A percentile compares a stretch with the other conserved stretches of the same genome.
phyloP scores from a whole-genome alignment of 1,139 yeast genomes.

The Torulaspora pretoriensis region DNA sequence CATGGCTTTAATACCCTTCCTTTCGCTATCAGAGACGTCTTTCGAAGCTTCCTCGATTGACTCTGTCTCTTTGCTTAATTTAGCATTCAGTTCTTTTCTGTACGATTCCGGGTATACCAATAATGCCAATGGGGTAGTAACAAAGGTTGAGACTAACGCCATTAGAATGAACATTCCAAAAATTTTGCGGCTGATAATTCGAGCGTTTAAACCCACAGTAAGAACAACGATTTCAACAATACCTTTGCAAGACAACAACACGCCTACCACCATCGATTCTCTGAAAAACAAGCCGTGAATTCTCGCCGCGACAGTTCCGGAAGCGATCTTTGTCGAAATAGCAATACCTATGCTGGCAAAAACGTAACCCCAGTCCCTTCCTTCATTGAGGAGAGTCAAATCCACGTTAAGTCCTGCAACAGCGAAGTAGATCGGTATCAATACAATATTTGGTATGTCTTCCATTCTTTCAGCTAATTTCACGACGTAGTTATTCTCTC shows the following conservation, averaged over 20 bases:
- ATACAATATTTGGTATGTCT: slow-evolving; percentile 63
- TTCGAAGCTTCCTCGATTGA: slow-evolving; percentile 33
- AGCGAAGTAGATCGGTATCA: slow-evolving; percentile 75
- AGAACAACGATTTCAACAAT: slow-evolving; percentile 77
- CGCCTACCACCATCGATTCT: slow-evolving; percentile 70
- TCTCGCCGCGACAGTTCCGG: slow-evolving; percentile 63
- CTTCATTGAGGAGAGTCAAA: slow-evolving; percentile 56
- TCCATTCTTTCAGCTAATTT: slow-evolving; percentile 69
- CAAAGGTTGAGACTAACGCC: slow-evolving; percentile 71
- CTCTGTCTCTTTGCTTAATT: slow-evolving; percentile 28
- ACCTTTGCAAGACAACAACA: slow-evolving; percentile 86
- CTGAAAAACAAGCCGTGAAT: slow-evolving; percentile 61
- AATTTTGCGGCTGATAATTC: slow-evolving; percentile 57
- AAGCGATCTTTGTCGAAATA: slow-evolving; percentile 58
- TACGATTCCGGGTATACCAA: slow-evolving; percentile 56
- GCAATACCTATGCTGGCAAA: slow-evolving; percentile 64
- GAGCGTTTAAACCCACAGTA: slow-evolving; percentile 66
- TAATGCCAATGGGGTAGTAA: slow-evolving; percentile 68
- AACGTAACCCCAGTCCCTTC: slow-evolving; percentile 73
- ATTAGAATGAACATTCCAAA: slow-evolving; percentile 78
- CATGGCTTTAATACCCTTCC: slow-evolving; percentile 3
- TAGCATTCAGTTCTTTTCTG: slow-evolving; percentile 47
- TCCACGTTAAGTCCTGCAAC: slow-evolving; percentile 70
- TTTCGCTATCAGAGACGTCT: slow-evolving; percentile 42
- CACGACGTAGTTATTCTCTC: slow-evolving; percentile 69